phyloP scores from a whole-genome alignment of 2,329 filamentous ascomycete genomes.

The Cercospora zeae-maydis region DNA sequence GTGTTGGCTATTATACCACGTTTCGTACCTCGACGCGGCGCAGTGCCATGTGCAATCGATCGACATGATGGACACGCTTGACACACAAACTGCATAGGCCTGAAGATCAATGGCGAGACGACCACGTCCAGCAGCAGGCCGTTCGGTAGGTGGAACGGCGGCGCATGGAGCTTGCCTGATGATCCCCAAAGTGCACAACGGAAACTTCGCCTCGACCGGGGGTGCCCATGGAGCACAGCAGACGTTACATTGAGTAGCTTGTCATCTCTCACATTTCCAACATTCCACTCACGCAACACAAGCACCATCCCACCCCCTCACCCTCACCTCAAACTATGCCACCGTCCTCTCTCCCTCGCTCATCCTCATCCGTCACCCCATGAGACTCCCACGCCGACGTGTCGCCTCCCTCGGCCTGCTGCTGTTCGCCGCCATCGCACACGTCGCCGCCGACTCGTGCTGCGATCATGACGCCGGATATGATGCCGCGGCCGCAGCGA shows the following conservation, averaged over 20 bases:
- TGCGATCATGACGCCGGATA: conserved; percentile 16
- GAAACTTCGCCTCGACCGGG: conserved; percentile 6
- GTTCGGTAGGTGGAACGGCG: not conserved
- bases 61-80: too few species aligned
- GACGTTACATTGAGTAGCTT: conserved; percentile 1
- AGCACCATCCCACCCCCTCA: not conserved
- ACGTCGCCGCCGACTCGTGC: conserved; percentile 9
- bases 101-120: too few species aligned
- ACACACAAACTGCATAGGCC: too few species aligned
- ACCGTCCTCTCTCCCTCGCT: not conserved
- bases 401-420: not conserved
- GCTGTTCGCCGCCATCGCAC: not conserved
- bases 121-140: too few species aligned
- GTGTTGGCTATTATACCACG: too few species aligned
- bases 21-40: too few species aligned
- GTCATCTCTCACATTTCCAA: conserved; percentile 5
- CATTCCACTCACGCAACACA: not conserved
- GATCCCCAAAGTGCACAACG: conserved; percentile 3
- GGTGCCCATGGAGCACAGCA: conserved; percentile 2
- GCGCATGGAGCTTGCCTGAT: not conserved
- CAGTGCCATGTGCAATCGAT: too few species aligned
- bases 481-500: conserved; percentile 12
- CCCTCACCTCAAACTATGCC: not conserved
- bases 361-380: not conserved
- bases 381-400: not conserved